phyloP scores from a whole-genome alignment of 768 basidiomycete genomes.

The Pleurotus salmoneostramineus region DNA sequence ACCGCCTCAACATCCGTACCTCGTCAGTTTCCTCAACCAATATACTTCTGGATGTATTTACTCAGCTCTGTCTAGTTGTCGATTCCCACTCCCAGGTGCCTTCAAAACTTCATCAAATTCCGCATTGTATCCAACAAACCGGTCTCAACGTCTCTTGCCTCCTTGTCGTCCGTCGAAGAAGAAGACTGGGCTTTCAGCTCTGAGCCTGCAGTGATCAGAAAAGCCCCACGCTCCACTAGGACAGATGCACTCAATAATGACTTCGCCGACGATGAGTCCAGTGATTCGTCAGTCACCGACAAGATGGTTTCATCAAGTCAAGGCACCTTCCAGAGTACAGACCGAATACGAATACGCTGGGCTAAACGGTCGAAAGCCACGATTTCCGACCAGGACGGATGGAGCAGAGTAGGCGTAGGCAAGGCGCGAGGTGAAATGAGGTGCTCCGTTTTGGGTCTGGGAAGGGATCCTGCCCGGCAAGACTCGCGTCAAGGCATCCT shows the following conservation, averaged over 20 bases:
- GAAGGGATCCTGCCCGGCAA: conserved; percentile 36
- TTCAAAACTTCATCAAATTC: conserved; percentile 71
- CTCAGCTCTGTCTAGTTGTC: conserved; percentile 47
- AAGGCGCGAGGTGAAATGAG: conserved; percentile 67
- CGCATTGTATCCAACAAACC: conserved; percentile 65
- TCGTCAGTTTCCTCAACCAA: conserved; percentile 39
- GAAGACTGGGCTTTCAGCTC: conserved; percentile 77
- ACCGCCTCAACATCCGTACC: conserved; percentile 72
- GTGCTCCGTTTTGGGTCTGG: conserved; percentile 45
- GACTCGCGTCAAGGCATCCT: conserved; percentile 47
- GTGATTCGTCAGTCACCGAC: conserved; percentile 56
- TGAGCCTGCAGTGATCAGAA: conserved; percentile 65
- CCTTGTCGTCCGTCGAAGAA: conserved; percentile 72
- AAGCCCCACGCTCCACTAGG: conserved; percentile 44
- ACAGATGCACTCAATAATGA: conserved; percentile 55
- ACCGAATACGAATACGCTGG: conserved; percentile 76
- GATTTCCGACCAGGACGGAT: conserved; percentile 29
- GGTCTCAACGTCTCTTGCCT: conserved; percentile 59
- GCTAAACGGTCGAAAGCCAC: conserved; percentile 53
- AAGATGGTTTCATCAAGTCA: conserved; percentile 63
- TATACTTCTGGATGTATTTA: neutral
- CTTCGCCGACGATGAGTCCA: conserved; percentile 81
- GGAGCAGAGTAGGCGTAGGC: conserved; percentile 58
- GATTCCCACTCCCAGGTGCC: conserved; percentile 73
- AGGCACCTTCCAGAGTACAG: conserved; percentile 76